Evolutionary conservation across 2,329 filamentous ascomycete species (phyloP), one percentile per base, ranked within the genome.

Genomic region (Fusarium sp.): DNA sequence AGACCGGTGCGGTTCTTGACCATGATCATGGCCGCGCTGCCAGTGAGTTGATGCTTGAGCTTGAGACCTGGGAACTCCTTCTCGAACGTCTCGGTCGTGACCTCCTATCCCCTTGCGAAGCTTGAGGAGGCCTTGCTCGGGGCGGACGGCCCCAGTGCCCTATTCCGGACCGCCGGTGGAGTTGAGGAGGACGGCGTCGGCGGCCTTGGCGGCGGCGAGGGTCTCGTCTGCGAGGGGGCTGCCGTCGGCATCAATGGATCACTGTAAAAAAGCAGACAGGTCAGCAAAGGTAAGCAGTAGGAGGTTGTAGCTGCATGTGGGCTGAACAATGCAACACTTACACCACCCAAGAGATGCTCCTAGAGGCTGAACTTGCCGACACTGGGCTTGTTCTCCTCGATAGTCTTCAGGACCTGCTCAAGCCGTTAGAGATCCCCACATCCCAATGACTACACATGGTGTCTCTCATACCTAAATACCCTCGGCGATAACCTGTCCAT

Each of bases 141-240:
- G 96, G 52, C 95, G 94, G 73, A 98, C 93, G 67, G 91, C 85
- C 76, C 94, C 94, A 35, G 95, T 97, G 71, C 95, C 95, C 95
- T 95, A 98, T 94, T 98, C 84, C 15, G 97, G 96, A n/a, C 96
- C 96, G 77, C 96, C 96, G 80, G 98, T 97, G 77, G 96, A 95
- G 76, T 95, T 96, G 64, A 98, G 91, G 69, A 98, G 91, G 69
- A 98, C 38, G n/a, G 38, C n/a, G 11, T 43, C 38, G 38, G 38
- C n/a, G 38, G 38, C 38, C n/a, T 40, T 40, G 17, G 38, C 38
- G 38, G 38, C 38, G 20, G 38, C 38, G n/a, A 43, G 38, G 38
- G 38, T n/a, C n/a, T 43, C 38, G n/a, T 20, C 38, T 43, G n/a
- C 20, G n/a, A 43, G 38, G 38, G 38, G 38, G 38, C 11, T 20